A percentile compares a stretch with the other conserved stretches of the same genome.
Conservation (phyloP, 805 yeast genomes). For the Candida ipomoeae region DNA sequence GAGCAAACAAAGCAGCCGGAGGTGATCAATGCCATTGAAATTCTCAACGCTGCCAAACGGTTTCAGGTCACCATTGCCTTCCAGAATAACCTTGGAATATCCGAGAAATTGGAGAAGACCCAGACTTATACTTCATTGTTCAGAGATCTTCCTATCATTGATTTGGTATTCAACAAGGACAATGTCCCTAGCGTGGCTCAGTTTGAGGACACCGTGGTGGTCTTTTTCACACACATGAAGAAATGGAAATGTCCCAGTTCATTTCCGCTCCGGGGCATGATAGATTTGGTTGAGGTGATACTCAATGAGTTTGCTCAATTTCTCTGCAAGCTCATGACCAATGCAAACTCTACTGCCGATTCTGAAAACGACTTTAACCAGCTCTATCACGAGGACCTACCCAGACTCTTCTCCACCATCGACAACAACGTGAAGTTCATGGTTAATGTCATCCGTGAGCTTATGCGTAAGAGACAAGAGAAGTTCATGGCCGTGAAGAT, state of each 20-base stretch:
- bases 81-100: slow-evolving; percentile 64
- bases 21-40: slow-evolving; percentile 52
- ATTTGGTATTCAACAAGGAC: slow-evolving; percentile 31
- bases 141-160: slow-evolving; percentile 66
- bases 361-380: slow-evolving; percentile 6
- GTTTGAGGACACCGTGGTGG: slow-evolving; percentile 42
- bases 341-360: slow-evolving; percentile 39
- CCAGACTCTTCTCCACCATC: slow-evolving; percentile 43
- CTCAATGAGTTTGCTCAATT: slow-evolving; percentile 52
- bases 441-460: slow-evolving; percentile 65
- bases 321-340: slow-evolving; percentile 36
- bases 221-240: slow-evolving; percentile 59
- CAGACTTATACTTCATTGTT: slow-evolving; percentile 58
- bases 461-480: slow-evolving; percentile 68
- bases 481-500: slow-evolving; percentile 64
- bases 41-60: slow-evolving; percentile 67
- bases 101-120: slow-evolving; percentile 49
- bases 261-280: slow-evolving; percentile 63
- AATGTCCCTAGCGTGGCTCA: slow-evolving; percentile 29
- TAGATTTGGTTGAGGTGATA: slow-evolving; percentile 62
- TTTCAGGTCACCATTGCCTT: slow-evolving; percentile 76
- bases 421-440: slow-evolving; percentile 62
- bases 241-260: slow-evolving; percentile 48
- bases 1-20: slow-evolving; percentile 54
- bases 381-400: slow-evolving; percentile 9